Evolutionary conservation across 257 asterid genomes (phyloP).

Genomic region (Lithospermum erythrorhizon): DNA sequence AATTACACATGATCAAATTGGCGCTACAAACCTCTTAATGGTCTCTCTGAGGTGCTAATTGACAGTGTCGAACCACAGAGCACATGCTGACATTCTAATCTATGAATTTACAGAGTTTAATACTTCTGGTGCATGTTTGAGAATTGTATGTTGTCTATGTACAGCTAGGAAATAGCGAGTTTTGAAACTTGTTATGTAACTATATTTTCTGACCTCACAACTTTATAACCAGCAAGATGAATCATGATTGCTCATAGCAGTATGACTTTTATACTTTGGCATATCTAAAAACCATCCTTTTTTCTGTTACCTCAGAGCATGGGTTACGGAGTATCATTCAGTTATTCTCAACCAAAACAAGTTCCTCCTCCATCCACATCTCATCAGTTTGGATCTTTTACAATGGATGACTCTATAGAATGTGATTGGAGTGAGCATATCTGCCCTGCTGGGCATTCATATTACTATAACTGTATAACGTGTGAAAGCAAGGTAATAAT

Average conservation of each 20-base stretch:
- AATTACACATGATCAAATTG: neutral
- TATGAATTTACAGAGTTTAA: neutral
- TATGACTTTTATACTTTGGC: neutral
- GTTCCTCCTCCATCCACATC: slow-evolving; percentile 20
- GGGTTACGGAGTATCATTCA: slow-evolving; percentile 20
- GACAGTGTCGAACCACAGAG: neutral
- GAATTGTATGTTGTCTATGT: too few species aligned
- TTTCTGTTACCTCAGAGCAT: slow-evolving; percentile 45
- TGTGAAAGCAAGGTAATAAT: slow-evolving; percentile 65
- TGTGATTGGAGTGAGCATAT: slow-evolving; percentile 95
- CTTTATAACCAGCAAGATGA: neutral
- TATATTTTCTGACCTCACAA: too few species aligned
- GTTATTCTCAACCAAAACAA: slow-evolving; percentile 16
- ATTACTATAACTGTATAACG: slow-evolving; percentile 72
- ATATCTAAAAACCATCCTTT: neutral
- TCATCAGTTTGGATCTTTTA: slow-evolving; percentile 20
- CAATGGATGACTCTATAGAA: slow-evolving; percentile 32
- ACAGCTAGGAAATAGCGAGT: neutral
- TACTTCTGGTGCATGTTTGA: too few species aligned
- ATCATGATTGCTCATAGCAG: neutral
- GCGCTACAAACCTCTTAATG: too few species aligned
- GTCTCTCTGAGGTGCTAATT: too few species aligned
- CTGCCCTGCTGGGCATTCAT: slow-evolving; percentile 71
- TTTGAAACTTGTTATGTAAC: neutral
- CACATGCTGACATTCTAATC: neutral